Base-by-base conservation (phyloP, 495 filamentous ascomycete species). In the Astrothelium subdiscretum region DNA sequence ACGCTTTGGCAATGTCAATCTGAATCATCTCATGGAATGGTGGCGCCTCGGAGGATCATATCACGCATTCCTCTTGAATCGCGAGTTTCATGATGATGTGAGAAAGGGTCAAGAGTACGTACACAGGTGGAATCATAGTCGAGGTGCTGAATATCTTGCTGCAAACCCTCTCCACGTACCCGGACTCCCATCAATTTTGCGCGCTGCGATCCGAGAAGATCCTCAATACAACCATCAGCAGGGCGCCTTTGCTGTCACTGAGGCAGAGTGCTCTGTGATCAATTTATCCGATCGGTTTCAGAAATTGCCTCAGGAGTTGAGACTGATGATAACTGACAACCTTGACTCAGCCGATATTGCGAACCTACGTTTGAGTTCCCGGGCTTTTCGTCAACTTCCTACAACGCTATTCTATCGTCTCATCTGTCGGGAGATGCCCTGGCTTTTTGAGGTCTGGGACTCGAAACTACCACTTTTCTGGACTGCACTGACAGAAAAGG, bases 401-500 rank as follows among this genome's bases (percentile, higher is more conserved):
- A 66, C 64, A 1, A 20, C 13, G 31, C 38, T 76, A 1, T 76
- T 69, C 64, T 63, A 66, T 15, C 51, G 52, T 26, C 66, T 73
- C 5, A 40, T 74, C 18, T 60, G 60, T 3, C 40, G 65, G 52
- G 71, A 76, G 24, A 73, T 73, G 71, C 72, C 71, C 0, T 76
- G 69, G 69, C 43, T 75, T 13, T 74, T 67, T 66, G 74, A 76
- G 65, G 66, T 65, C 0, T 69, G 65, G 62, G 62, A 12, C 57
- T 63, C 6, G 22, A 11, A 4, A 65, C 59, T 59, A 59, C 44
- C n/a, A 3, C 24, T 26, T 10, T 15, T 51, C 35, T 70, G 52
- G 66, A 70, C 62, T 43, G 63, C 31, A 61, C 54, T 63, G 29
- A 63, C 31, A n/a, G 43, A 58, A 57, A 64, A 62, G 22, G 67